Conservation (phyloP, 2,329 filamentous ascomycete genomes). For the Davidsoniella virescens region DNA sequence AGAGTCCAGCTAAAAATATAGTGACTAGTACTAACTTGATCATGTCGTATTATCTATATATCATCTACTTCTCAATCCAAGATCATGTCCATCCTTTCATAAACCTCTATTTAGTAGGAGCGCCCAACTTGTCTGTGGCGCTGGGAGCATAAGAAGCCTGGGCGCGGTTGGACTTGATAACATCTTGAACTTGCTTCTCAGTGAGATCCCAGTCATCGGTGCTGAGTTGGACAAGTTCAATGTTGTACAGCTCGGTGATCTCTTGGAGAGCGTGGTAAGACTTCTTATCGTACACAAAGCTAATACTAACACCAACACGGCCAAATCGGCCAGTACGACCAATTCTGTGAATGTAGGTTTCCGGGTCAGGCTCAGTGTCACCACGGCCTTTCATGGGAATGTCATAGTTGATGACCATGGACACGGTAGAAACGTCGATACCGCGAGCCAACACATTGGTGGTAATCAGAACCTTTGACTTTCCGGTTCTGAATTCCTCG, state of each 20-base stretch:
- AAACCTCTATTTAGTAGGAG: too few species aligned
- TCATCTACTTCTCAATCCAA: too few species aligned
- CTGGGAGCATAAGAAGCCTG: constrained; percentile 37
- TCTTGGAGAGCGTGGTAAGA: constrained; percentile 64
- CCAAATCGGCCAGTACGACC: constrained; percentile 94
- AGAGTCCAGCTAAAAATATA: too few species aligned
- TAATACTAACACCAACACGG: constrained; percentile 88
- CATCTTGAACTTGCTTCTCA: constrained; percentile 64
- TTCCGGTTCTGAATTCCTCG: constrained; percentile 68
- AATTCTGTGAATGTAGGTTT: constrained; percentile 96
- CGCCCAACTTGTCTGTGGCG: constrained; percentile 23
- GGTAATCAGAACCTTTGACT: constrained; percentile 90
- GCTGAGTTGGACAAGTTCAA: constrained; percentile 65
- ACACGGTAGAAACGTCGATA: constrained; percentile 81
- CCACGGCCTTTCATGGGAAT: constrained; percentile 60
- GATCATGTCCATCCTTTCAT: too few species aligned
- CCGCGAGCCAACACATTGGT: constrained; percentile 93
- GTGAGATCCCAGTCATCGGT: constrained; percentile 83
- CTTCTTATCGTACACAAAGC: constrained; percentile 74
- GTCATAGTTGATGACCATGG: constrained; percentile 97
- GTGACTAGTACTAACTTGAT: too few species aligned
- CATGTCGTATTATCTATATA: too few species aligned
- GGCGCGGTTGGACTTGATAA: constrained; percentile 56
- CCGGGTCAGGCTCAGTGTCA: constrained; percentile 72
- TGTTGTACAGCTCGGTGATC: constrained; percentile 69